Conservation (phyloP, 805 yeast species). For the Saccharomycopsis sp. region DNA sequence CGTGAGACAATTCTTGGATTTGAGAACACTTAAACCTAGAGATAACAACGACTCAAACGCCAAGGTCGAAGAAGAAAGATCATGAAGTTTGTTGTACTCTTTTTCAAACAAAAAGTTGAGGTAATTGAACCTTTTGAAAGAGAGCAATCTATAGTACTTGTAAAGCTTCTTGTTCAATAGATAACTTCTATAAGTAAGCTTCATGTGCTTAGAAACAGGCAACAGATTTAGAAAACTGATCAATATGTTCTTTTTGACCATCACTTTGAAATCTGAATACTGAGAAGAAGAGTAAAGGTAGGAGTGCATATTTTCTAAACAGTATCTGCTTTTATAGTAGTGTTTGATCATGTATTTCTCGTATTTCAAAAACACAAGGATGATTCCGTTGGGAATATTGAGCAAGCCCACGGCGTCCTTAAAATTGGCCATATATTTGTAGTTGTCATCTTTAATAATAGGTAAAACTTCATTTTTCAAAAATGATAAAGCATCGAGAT, state of each 20-base stretch:
- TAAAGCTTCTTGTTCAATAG: conserved; percentile 10
- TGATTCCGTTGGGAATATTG: conserved; percentile 13
- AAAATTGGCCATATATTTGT: conserved; percentile 16
- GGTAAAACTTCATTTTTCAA: conserved; percentile 15
- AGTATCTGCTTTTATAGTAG: conserved; percentile 9
- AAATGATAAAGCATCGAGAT: conserved; percentile 11
- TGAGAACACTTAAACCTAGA: conserved; percentile 18
- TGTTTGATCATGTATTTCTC: conserved; percentile 14
- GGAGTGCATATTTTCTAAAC: conserved; percentile 8
- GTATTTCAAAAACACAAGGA: conserved; percentile 16
- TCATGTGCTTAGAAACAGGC: conserved; percentile 5
- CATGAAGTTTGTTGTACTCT: conserved; percentile 12
- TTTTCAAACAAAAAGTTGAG: conserved; percentile 13
- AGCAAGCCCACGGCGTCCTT: conserved; percentile 16
- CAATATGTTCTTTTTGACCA: conserved; percentile 8
- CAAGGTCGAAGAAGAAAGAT: neutral
- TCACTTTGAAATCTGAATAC: conserved; percentile 8
- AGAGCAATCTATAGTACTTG: conserved; percentile 14
- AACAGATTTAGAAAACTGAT: conserved; percentile 11
- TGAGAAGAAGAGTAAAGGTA: conserved; percentile 7
- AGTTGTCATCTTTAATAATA: conserved; percentile 9
- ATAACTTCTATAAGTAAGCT: conserved; percentile 8
- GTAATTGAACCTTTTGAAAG: conserved; percentile 17
- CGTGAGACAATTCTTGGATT: conserved; percentile 17
- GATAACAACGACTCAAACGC: conserved; percentile 16